A percentile compares a stretch with the other conserved stretches of the same genome.
Evolutionary conservation across 75 land plant genomes (phyloP).

Genomic region (Pinus taeda): DNA sequence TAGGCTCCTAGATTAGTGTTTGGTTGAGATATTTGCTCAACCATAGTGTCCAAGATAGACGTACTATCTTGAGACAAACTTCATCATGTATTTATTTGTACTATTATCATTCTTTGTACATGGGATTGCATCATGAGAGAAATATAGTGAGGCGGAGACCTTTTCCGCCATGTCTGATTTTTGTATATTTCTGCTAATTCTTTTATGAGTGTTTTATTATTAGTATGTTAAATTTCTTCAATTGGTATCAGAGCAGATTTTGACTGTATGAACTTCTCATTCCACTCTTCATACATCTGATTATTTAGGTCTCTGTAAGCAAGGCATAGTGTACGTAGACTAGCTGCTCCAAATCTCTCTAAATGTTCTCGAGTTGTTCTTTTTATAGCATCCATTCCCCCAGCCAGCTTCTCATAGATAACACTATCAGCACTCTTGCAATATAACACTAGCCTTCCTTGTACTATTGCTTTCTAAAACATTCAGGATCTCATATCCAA

Average conservation of each 20-base stretch:
- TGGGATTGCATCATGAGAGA: no score
- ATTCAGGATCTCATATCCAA: slow-evolving; percentile 88
- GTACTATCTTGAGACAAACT: no score
- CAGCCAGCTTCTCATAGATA: slow-evolving; percentile 82
- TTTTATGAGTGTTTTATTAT: no score
- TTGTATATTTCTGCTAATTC: no score
- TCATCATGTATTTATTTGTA: no score
- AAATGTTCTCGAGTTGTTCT: slow-evolving; percentile 79
- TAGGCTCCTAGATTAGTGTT: no score
- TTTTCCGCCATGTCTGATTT: no score
- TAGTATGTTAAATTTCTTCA: no score
- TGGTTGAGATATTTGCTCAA: no score
- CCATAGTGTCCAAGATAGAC: no score
- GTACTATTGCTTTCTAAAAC: slow-evolving; percentile 94
- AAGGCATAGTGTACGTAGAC: slow-evolving; percentile 91
- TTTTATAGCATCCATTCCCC: slow-evolving; percentile 54
- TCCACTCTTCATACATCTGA: slow-evolving; percentile 86
- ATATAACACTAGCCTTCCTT: slow-evolving; percentile 85
- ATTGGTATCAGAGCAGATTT: slow-evolving; percentile 61
- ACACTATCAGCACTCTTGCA: slow-evolving; percentile 99
- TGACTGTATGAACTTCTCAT: slow-evolving; percentile 91
- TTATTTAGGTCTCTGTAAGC: slow-evolving; percentile 70
- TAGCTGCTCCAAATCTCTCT: slow-evolving; percentile 92
- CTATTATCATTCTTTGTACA: no score
- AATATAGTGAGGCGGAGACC: no score